phyloP scores from a whole-genome alignment of 2,329 filamentous ascomycete species.

The Penicillium sclerotigenum region DNA sequence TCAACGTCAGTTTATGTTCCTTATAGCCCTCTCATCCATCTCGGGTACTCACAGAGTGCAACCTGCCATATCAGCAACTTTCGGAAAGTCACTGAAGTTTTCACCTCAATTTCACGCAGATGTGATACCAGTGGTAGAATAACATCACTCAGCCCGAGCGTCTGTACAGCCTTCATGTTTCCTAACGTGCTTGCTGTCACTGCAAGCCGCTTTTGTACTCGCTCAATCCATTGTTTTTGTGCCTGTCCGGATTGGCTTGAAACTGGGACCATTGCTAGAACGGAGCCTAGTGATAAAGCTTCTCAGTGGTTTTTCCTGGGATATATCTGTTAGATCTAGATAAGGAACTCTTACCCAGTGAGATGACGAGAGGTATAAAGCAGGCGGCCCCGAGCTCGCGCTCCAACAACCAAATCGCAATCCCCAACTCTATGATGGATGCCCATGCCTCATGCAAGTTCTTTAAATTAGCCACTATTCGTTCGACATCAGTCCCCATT shows the following conservation, averaged over 20 bases:
- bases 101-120: conserved; percentile 9
- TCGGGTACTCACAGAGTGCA: conserved; percentile 15
- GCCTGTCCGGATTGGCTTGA: not conserved
- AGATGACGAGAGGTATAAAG: not conserved
- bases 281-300: not conserved
- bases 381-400: not conserved
- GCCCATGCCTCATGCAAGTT: conserved; percentile 8
- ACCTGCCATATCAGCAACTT: conserved; percentile 11
- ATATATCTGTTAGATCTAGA: not conserved
- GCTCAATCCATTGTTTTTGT: conserved; percentile 42
- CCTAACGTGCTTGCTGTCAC: conserved; percentile 40
- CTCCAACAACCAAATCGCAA: conserved; percentile 5
- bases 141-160: conserved; percentile 35
- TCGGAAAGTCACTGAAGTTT: not conserved
- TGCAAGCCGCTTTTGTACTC: conserved; percentile 41
- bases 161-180: conserved; percentile 43
- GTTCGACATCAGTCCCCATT: conserved; percentile 4
- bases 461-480: not conserved
- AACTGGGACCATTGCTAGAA: not conserved
- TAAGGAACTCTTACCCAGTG: not conserved
- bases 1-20: not conserved
- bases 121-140: conserved; percentile 10
- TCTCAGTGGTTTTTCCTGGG: not conserved
- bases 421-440: not conserved
- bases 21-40: not conserved